Base-by-base conservation (phyloP, 108 stramenopile genomes). In the Nitzschia inconspicua region DNA sequence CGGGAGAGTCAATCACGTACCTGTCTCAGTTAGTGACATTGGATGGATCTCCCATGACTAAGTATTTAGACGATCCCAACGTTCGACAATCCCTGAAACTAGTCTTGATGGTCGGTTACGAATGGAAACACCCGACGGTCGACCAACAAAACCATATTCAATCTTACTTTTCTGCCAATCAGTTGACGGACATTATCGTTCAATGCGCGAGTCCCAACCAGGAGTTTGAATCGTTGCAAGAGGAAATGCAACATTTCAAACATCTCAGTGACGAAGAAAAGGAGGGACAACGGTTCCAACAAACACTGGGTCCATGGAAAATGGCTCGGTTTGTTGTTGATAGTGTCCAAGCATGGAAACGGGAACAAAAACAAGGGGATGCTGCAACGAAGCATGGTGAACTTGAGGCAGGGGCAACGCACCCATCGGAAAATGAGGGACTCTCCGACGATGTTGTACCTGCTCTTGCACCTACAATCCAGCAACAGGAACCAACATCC, bases 221-320 rank as follows among this genome's bases (percentile, higher is more conserved):
- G 22, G 80, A 57, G n/a, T 85, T 70, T 49, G 44, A 69, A 11
- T 73, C 82, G 14, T 71, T 91, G 66, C 54, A 69, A 26, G 76
- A 84, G 48, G 89, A 91, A 73, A 80, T 77, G 66, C 72, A 76
- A 14, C 72, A 66, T 1, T 91, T 72, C 73, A 82, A 82, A 40
- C 51, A 48, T 20, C 39, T 85, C 11, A 48, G 30, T 30, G 66
- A 72, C 10, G 72, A 63, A 8, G 80, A 57, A 42, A 87, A 82
- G 57, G 58, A 60, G 23, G 60, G 72, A 68, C 72, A 53, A 10
- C 43, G 58, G 0, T 8, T 19, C 4, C 65, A 64, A 3, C 68
- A 70, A 23, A 72, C 78, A 9, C 71, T 91, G 42, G 89, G 89
- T 19, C 84, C 86, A 18, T 78, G 75, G 6, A 91, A 88, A 68